Percentiles rank a stretch among this genome's conserved stretches.
Evolutionary conservation across 768 basidiomycete genomes (phyloP).

Genomic region (Boletus edulis): DNA sequence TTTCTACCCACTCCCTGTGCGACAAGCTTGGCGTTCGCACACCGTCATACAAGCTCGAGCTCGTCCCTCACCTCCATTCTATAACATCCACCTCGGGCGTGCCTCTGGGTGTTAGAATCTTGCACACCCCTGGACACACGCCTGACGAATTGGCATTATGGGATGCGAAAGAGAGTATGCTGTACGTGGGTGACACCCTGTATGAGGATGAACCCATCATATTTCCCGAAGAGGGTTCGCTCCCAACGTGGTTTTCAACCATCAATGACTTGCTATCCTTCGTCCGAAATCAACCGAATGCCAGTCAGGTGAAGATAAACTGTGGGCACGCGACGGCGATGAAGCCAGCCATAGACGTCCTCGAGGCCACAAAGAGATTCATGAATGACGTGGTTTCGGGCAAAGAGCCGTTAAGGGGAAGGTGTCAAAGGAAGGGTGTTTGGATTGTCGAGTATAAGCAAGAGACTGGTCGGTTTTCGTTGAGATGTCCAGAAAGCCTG

Average conservation of each 20-base stretch:
- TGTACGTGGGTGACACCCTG: constrained; percentile 56
- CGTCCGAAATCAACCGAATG: constrained; percentile 30
- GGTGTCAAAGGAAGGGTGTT: constrained; percentile 35
- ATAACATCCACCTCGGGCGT: constrained; percentile 25
- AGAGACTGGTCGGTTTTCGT: constrained; percentile 39
- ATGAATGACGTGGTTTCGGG: constrained; percentile 47
- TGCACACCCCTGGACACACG: constrained; percentile 59
- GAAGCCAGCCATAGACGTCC: constrained; percentile 45
- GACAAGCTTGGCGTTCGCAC: constrained; percentile 36
- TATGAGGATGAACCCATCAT: constrained; percentile 56
- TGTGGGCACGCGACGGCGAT: constrained; percentile 48
- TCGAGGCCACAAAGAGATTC: constrained; percentile 41
- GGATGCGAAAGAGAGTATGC: constrained; percentile 47
- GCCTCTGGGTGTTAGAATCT: constrained; percentile 38
- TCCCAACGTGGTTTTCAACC: constrained; percentile 46
- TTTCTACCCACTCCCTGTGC: constrained; percentile 49
- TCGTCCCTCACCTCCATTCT: constrained; percentile 42
- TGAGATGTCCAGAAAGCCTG: constrained; percentile 49
- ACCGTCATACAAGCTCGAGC: constrained; percentile 44
- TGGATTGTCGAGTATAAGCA: constrained; percentile 45
- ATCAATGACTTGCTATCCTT: constrained; percentile 44
- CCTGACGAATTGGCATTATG: constrained; percentile 59
- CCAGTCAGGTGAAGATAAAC: constrained; percentile 39
- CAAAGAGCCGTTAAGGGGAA: constrained; percentile 34
- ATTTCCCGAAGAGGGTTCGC: constrained; percentile 54